Base-by-base conservation (phyloP, 805 yeast genomes). In the Diddensiella santjacobensis region DNA sequence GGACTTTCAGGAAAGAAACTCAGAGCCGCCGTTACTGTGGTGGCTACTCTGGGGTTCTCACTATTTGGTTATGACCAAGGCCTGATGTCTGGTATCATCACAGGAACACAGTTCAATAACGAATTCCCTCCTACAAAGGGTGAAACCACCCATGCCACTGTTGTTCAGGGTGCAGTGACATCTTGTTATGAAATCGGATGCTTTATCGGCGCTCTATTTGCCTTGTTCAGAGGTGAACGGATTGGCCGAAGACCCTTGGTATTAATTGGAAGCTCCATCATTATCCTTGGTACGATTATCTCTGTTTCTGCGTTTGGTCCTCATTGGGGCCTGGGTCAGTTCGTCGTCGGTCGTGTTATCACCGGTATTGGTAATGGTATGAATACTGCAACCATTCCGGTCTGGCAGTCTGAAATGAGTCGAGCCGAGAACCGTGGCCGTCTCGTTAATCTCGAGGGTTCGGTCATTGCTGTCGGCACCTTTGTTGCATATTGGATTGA, bases 11-110 rank as follows among this genome's bases (percentile, higher is more conserved):
- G 90, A 50, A 72, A 75, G 55, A 64, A 69, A 23, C 74, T 79
- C 39, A 70, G 79, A 52, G 59, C 63, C 22, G 60, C 73, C 15
- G 68, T 79, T 45, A 77, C 90, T 4, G 70, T 77, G 44, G 73
- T 80, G 39, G 84, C 90, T 44, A 80, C 80, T 44, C 64, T 74
- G 31, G 88, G 85, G 1, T 83, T 83, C 64, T 73, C 80, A 5
- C 72, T 84, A 45, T 84, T 84, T 58, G 91, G 91, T 49, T 84
- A 83, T 58, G 88, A 84, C 60, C 91, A 84, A 64, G 91, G 91
- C 62, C 76, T 84, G 44, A 83, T 84, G 88, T 51, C 56, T 22
- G 59, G 57, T 39, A 36, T 51, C 31, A 59, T 64, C 41, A 59
- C 84, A 24, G 84, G 87, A 55, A 72, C 72, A 4, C 78, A 83